Evolutionary conservation across 352 stramenopile genomes (phyloP).

Genomic region (Phytophthora kernoviae): DNA sequence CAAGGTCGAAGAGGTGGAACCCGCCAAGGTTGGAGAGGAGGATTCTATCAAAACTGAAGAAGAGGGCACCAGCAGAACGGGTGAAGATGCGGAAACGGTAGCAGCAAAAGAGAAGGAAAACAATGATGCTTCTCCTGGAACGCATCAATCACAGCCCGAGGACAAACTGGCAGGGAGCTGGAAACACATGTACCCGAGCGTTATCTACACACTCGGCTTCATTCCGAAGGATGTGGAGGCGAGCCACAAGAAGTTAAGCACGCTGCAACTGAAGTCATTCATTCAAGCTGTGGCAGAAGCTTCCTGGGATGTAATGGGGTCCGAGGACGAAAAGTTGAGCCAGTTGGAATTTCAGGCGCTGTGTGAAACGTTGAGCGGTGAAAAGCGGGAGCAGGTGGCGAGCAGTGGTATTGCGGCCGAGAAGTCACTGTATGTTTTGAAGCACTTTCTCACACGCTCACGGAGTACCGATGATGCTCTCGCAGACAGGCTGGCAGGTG

Average conservation of each 20-base stretch:
- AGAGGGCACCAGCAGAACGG: not conserved
- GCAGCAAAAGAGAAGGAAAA: constrained; percentile 8
- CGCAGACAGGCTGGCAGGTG: constrained; percentile 48
- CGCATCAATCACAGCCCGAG: constrained; percentile 13
- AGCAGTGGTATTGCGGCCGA: constrained; percentile 39
- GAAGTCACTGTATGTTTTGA: constrained; percentile 67
- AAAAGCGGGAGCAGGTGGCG: constrained; percentile 37
- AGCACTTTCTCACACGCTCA: constrained; percentile 68
- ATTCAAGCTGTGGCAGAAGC: constrained; percentile 78
- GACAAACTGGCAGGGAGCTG: constrained; percentile 33
- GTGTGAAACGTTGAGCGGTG: constrained; percentile 55
- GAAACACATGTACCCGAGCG: constrained; percentile 72
- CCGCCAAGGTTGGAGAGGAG: not conserved
- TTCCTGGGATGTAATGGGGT: constrained; percentile 60
- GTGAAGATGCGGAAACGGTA: constrained; percentile 5
- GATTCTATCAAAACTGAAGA: not conserved
- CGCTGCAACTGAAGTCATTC: constrained; percentile 85
- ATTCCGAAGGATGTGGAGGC: constrained; percentile 43
- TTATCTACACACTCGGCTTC: constrained; percentile 77
- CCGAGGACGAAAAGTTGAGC: constrained; percentile 48
- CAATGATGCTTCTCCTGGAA: constrained; percentile 5
- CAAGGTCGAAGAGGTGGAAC: not conserved
- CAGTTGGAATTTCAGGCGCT: constrained; percentile 81
- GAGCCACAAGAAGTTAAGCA: constrained; percentile 74
- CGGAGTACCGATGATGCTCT: constrained; percentile 56